Evolutionary conservation across 1,139 yeast species (phyloP).

Genomic region (Kodamaea sp.): DNA sequence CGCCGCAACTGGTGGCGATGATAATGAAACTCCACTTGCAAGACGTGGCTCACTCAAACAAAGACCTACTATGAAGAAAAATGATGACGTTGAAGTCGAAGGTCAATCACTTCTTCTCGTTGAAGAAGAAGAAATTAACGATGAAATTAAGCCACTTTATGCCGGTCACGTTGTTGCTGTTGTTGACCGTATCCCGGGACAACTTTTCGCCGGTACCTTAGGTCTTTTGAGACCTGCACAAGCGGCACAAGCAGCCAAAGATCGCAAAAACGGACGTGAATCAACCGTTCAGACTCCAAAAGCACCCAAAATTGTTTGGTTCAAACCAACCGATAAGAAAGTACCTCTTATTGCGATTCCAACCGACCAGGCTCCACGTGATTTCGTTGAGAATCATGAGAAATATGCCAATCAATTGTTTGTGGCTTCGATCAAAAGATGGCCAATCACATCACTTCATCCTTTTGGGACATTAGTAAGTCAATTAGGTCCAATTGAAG

Average conservation of each 20-base stretch:
- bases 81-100: conserved; percentile 97
- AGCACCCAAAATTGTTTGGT: conserved; percentile 96
- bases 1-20: conserved; percentile 14
- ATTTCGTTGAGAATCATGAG: conserved; percentile 90
- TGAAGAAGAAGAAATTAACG: conserved; percentile 94
- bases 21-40: conserved; percentile 38
- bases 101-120: conserved; percentile 89
- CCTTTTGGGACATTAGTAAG: conserved; percentile 94
- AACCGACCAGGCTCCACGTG: conserved; percentile 95
- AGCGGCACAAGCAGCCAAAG: conserved; percentile 82
- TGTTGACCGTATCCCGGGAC: conserved; percentile 95
- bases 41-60: conserved; percentile 91
- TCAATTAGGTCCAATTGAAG: conserved; percentile 79
- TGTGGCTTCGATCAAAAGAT: conserved; percentile 93
- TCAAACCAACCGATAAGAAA: conserved; percentile 95
- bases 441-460: conserved; percentile 98
- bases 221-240: conserved; percentile 95
- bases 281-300: conserved; percentile 47
- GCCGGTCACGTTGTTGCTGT: conserved; percentile 99
- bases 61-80: conserved; percentile 97
- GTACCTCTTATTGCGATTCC: conserved; percentile 98
- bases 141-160: conserved; percentile 86
- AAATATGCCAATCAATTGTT: conserved; percentile 76
- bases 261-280: conserved; percentile 54
- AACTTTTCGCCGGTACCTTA: conserved; percentile 86